Evolutionary conservation across 371 early-diverging fungal genomes (phyloP).

Genomic region (Mucor plumbeus): DNA sequence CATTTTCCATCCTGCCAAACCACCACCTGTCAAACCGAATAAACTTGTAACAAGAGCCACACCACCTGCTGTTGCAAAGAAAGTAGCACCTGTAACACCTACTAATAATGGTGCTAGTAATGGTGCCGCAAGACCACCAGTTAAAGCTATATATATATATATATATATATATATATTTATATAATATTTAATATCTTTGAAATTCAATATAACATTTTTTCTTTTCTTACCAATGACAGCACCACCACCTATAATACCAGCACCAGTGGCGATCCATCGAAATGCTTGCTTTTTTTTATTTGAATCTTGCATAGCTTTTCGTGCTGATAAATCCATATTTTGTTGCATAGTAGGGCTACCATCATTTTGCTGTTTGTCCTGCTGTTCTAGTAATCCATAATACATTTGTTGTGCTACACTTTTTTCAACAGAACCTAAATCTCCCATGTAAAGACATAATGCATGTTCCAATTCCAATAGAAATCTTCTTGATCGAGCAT

Average conservation of each 20-base stretch:
- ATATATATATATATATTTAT: too few relatives aligned
- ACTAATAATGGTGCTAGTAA: slow-evolving; percentile 62
- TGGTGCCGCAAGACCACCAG: slow-evolving; percentile 74
- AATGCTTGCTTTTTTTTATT: slow-evolving; percentile 57
- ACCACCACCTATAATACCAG: slow-evolving; percentile 65
- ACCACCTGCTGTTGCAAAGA: slow-evolving; percentile 68
- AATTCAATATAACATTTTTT: too few relatives aligned
- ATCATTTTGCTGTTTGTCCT: slow-evolving; percentile 16
- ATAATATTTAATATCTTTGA: too few relatives aligned
- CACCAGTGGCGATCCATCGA: slow-evolving; percentile 66
- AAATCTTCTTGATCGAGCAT: slow-evolving; percentile 47
- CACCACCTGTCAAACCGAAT: slow-evolving; percentile 69
- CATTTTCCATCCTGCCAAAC: slow-evolving; percentile 67
- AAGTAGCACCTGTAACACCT: slow-evolving; percentile 62
- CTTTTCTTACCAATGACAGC: slow-evolving; percentile 58
- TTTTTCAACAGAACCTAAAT: slow-evolving; percentile 45
- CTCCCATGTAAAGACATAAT: slow-evolving; percentile 25
- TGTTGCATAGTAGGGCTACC: slow-evolving; percentile 5
- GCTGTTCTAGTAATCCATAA: slow-evolving; percentile 41
- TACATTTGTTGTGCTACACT: slow-evolving; percentile 55
- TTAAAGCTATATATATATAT: slow-evolving; percentile 41
- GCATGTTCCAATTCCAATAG: slow-evolving; percentile 33
- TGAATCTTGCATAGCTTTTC: slow-evolving; percentile 53
- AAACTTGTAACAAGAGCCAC: slow-evolving; percentile 66
- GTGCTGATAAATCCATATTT: slow-evolving; percentile 44